Evolutionary conservation across 108 stramenopile species (phyloP).

Genomic region (Nannochloropsis salina): DNA sequence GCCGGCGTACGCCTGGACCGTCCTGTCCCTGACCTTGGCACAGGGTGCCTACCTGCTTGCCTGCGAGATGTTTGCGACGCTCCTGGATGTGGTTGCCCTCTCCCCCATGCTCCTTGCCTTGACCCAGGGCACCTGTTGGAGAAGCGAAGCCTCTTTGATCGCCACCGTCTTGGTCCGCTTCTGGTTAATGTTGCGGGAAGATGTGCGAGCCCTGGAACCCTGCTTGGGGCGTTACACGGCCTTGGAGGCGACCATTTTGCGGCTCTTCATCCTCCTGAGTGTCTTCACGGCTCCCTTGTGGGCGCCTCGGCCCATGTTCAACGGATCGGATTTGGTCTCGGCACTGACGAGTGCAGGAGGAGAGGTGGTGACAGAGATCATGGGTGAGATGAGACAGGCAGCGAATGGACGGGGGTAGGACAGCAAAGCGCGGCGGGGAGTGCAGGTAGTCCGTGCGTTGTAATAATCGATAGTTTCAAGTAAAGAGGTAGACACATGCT

Average conservation of each 20-base stretch:
- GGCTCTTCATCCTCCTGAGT: background rate
- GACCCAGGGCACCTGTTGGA: background rate
- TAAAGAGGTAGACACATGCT: too few relatives aligned
- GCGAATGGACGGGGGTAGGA: background rate
- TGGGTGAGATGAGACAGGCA: background rate
- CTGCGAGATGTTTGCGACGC: conserved; percentile 4
- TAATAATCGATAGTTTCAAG: too few relatives aligned
- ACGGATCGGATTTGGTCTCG: conserved; percentile 17
- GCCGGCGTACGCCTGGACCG: background rate
- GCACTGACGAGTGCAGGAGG: background rate
- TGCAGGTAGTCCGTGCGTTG: too few relatives aligned
- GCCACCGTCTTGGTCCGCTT: background rate
- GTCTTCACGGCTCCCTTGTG: background rate
- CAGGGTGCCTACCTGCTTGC: background rate
- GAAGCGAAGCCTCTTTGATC: conserved; percentile 11
- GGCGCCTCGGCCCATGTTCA: background rate
- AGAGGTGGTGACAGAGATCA: background rate
- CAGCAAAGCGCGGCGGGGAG: too few relatives aligned
- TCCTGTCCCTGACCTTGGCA: background rate
- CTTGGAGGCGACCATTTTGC: background rate
- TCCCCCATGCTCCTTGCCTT: background rate
- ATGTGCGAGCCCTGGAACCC: background rate
- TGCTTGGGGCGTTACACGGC: background rate
- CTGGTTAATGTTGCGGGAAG: background rate
- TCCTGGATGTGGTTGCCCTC: background rate